These are phyloP conservation scores for Sclerotinia spermophila DNA, from an alignment of 2,329 filamentous ascomycete species.

Conservation along the genomic window DNA sequence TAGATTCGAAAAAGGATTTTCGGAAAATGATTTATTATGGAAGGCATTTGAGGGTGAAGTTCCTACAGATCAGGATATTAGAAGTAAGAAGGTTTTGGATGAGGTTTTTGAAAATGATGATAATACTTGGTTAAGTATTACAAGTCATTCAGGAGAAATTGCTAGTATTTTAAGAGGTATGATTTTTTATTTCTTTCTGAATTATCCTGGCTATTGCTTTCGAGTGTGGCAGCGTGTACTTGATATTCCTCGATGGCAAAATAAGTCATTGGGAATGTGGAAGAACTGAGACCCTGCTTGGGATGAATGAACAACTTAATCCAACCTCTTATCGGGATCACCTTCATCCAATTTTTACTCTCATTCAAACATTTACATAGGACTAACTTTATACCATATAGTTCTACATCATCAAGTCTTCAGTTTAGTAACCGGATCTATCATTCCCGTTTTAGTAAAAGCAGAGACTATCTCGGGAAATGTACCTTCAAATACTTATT, in stretches of 20 bases:
- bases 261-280: not conserved
- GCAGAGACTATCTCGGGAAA: conserved; percentile 44
- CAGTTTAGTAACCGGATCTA: conserved; percentile 58
- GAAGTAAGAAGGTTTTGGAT: conserved; percentile 47
- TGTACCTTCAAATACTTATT: conserved; percentile 7
- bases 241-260: no score
- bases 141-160: conserved; percentile 58
- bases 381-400: not conserved
- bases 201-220: not conserved
- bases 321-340: not conserved
- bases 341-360: no score
- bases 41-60: conserved; percentile 42
- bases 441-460: conserved; percentile 65
- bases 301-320: not conserved
- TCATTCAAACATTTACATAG: not conserved
- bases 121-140: conserved; percentile 56
- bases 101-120: conserved; percentile 53
- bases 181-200: not conserved
- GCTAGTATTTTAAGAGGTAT: conserved; percentile 44
- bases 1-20: conserved; percentile 57
- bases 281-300: not conserved
- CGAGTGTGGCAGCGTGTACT: not conserved
- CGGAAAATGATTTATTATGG: conserved; percentile 53
- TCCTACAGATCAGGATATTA: conserved; percentile 45
- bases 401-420: conserved; percentile 60